phyloP scores from a whole-genome alignment of 805 yeast genomes.

The Wilhelminamyces savonicus region DNA sequence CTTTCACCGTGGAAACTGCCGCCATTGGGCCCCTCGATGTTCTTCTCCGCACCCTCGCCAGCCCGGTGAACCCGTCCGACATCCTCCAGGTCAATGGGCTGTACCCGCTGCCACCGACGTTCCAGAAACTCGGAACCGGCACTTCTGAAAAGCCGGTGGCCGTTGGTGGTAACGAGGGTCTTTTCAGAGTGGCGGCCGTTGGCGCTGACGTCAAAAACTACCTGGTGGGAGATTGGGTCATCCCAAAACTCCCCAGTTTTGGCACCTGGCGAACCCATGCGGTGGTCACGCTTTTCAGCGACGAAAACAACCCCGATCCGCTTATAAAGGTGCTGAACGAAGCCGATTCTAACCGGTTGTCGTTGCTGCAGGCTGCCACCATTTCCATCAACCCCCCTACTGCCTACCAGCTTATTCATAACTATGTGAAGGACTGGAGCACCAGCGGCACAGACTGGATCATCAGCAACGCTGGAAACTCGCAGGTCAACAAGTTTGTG shows the following conservation, averaged over 20 bases:
- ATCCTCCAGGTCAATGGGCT: constrained; percentile 81
- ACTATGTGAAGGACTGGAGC: constrained; percentile 13
- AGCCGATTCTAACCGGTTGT: neutral
- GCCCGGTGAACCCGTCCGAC: constrained; percentile 90
- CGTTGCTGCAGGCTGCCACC: constrained; percentile 15
- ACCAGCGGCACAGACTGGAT: constrained; percentile 21
- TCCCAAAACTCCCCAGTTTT: constrained; percentile 11
- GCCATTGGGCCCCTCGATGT: constrained; percentile 31
- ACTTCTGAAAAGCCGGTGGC: constrained; percentile 48
- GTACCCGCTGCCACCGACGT: constrained; percentile 67
- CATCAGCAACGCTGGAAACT: constrained; percentile 27
- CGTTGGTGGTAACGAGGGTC: constrained; percentile 92
- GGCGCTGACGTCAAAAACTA: constrained; percentile 49
- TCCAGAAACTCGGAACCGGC: constrained; percentile 7
- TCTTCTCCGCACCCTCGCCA: constrained; percentile 64
- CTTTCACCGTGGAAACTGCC: constrained; percentile 15
- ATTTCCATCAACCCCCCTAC: constrained; percentile 15
- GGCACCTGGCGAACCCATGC: constrained; percentile 21
- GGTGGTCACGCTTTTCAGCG: constrained; percentile 6
- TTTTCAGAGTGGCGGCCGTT: constrained; percentile 72
- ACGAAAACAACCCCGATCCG: constrained; percentile 5
- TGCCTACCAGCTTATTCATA: constrained; percentile 14
- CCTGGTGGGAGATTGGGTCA: constrained; percentile 32
- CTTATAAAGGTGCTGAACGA: constrained; percentile 6
- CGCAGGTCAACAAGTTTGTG: constrained; percentile 25